These are phyloP conservation scores for Russula emetica DNA, from an alignment of 768 basidiomycete genomes.

Conservation along the genomic window DNA sequence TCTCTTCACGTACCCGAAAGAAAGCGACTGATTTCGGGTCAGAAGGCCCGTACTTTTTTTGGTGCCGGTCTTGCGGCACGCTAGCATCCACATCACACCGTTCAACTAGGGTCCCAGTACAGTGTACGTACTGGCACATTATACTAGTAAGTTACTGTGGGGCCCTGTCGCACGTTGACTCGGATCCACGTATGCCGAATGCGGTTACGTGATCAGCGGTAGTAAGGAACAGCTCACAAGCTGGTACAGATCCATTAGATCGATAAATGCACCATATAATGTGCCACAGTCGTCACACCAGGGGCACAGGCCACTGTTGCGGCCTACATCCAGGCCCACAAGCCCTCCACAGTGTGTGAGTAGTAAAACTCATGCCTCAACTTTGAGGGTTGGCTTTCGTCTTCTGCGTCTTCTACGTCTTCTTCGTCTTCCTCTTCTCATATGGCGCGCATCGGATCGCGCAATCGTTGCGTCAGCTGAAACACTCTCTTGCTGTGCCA, in stretches of 20 bases:
- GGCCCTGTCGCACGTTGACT: background rate
- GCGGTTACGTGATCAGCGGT: background rate
- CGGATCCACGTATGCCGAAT: background rate
- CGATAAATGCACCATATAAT: background rate
- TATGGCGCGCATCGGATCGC: background rate
- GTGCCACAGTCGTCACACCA: constrained; percentile 3
- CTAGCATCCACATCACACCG: background rate
- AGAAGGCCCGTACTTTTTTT: background rate
- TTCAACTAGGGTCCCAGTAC: too few species aligned
- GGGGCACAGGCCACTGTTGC: background rate
- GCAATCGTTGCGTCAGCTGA: constrained; percentile 8
- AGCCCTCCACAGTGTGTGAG: background rate
- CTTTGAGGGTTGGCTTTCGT: background rate
- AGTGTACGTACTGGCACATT: too few species aligned
- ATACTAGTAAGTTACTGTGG: background rate
- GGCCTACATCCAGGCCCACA: background rate
- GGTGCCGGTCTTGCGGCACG: too few species aligned
- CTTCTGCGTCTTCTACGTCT: background rate
- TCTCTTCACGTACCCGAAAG: background rate
- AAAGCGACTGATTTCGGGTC: background rate
- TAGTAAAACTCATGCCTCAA: background rate
- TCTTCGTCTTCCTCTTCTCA: background rate
- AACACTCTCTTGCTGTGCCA: background rate
- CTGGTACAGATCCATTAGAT: background rate
- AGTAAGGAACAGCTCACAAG: background rate